phyloP scores from a whole-genome alignment of 2,329 filamentous ascomycete genomes.

The Colletotrichum spinosum region DNA sequence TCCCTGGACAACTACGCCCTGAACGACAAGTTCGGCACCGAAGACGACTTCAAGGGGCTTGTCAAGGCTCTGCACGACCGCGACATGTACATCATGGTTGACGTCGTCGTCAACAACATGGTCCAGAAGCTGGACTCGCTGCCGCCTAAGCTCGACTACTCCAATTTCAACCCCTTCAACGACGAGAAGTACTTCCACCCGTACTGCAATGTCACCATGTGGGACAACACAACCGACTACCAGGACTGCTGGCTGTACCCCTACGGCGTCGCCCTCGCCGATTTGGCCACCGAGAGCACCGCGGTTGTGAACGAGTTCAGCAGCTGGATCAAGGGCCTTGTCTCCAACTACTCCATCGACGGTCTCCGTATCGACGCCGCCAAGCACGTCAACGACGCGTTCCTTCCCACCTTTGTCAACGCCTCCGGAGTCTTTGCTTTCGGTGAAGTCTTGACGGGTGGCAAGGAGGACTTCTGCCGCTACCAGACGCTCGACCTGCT shows the following conservation, averaged over 20 bases:
- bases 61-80: conserved; percentile 60
- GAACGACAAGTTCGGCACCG: conserved; percentile 62
- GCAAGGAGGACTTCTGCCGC: conserved; percentile 60
- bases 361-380: conserved; percentile 72
- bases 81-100: conserved; percentile 69
- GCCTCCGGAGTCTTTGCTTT: conserved; percentile 69
- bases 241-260: conserved; percentile 70
- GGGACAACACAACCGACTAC: conserved; percentile 59
- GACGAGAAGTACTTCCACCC: conserved; percentile 69
- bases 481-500: conserved; percentile 68
- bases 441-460: conserved; percentile 70
- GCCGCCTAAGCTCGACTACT: conserved; percentile 58
- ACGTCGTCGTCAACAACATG: conserved; percentile 65
- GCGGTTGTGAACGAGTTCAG: conserved; percentile 63
- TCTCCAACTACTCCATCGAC: conserved; percentile 72
- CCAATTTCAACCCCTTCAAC: conserved; percentile 54
- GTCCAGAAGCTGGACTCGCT: conserved; percentile 49
- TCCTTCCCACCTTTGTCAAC: conserved; percentile 65
- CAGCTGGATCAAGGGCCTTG: conserved; percentile 68
- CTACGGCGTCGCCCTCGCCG: conserved; percentile 68
- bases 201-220: conserved; percentile 69
- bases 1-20: conserved; percentile 52
- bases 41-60: conserved; percentile 60
- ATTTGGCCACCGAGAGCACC: conserved; percentile 66
- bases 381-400: conserved; percentile 71